Conservation (phyloP, 208 protist species). For the Borovskyia barvae region DNA sequence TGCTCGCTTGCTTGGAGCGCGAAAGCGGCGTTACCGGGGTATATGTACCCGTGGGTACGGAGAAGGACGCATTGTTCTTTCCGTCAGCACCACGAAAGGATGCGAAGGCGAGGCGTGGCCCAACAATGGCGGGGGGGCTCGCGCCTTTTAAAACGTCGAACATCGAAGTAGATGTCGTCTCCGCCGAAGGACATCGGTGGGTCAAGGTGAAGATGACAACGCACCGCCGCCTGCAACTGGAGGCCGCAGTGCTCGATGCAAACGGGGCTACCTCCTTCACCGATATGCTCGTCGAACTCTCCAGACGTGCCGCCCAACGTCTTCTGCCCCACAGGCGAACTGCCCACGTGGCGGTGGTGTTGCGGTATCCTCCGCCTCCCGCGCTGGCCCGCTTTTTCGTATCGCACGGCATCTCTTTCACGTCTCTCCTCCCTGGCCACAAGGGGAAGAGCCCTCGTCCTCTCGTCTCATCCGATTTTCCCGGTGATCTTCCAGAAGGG, state of each 20-base stretch:
- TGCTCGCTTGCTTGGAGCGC: slow-evolving; percentile 33
- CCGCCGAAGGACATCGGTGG: slow-evolving; percentile 55
- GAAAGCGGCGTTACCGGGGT: slow-evolving; percentile 40
- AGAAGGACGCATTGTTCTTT: no score
- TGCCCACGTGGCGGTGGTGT: slow-evolving; percentile 32
- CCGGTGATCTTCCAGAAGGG: not conserved
- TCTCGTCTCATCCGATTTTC: not conserved
- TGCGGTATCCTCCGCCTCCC: slow-evolving; percentile 18
- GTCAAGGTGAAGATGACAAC: slow-evolving; percentile 54
- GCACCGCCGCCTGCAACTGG: slow-evolving; percentile 14
- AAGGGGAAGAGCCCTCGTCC: slow-evolving; percentile 1
- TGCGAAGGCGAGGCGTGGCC: no score
- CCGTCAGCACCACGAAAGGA: no score
- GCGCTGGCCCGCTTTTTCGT: slow-evolving; percentile 7
- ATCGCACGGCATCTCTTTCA: slow-evolving; percentile 6
- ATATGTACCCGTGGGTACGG: slow-evolving; percentile 26
- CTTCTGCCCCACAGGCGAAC: slow-evolving; percentile 26
- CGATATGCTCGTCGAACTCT: slow-evolving; percentile 22
- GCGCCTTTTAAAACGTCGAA: not conserved
- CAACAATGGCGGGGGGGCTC: not conserved
- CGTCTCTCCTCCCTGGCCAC: no score
- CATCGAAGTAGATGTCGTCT: slow-evolving; percentile 63
- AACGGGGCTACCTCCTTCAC: slow-evolving; percentile 21
- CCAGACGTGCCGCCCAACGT: slow-evolving; percentile 9
- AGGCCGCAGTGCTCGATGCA: slow-evolving; percentile 17